Evolutionary conservation across 2,329 filamentous ascomycete genomes (phyloP).

Genomic region (Xylaria sp.): DNA sequence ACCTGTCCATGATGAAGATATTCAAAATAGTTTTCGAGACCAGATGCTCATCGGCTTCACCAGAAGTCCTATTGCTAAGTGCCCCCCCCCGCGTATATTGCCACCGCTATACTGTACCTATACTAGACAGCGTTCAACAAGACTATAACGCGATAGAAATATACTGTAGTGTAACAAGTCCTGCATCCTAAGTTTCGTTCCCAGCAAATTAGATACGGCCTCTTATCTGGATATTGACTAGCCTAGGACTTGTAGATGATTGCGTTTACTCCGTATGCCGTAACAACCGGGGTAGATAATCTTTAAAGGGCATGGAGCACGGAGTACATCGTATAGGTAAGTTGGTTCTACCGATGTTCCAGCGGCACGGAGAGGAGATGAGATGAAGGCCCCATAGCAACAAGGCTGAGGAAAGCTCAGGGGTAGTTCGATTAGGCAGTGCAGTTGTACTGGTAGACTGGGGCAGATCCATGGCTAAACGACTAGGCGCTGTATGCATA

Average conservation of each 20-base stretch:
- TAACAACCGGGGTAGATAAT: constrained; percentile 16
- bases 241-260: constrained; percentile 30
- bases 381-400: constrained; percentile 28
- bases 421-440: constrained; percentile 15
- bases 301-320: constrained; percentile 15
- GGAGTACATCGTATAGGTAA: constrained; percentile 23
- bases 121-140: not conserved
- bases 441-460: not conserved
- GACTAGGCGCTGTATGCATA: not conserved
- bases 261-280: constrained; percentile 11
- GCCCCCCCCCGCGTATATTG: constrained; percentile 1
- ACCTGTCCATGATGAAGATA: not conserved
- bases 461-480: not conserved
- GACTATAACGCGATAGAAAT: not conserved
- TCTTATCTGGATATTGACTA: constrained; percentile 27
- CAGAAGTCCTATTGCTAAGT: constrained; percentile 15
- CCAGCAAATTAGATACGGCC: constrained; percentile 7
- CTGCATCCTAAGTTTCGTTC: constrained; percentile 16
- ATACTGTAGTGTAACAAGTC: constrained; percentile 15
- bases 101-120: constrained; percentile 8
- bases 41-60: not conserved
- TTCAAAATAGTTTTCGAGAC: not conserved
- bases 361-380: constrained; percentile 33
- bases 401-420: constrained; percentile 30
- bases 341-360: constrained; percentile 7